Evolutionary conservation across 1,139 yeast species (phyloP).

Genomic region (Geotrichum phurueaensis): DNA sequence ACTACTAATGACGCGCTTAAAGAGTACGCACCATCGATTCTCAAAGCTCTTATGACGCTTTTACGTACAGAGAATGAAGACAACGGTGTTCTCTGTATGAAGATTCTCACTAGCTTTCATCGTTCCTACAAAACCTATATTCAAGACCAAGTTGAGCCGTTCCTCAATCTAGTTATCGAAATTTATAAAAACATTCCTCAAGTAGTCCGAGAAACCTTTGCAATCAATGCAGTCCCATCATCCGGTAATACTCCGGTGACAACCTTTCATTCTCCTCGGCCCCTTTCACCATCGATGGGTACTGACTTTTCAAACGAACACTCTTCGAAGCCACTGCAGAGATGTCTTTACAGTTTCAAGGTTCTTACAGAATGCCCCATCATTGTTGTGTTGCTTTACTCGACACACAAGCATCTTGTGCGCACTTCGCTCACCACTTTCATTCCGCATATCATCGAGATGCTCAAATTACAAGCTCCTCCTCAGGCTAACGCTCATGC

Average conservation of each 20-base stretch:
- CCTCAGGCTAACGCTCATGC: conserved; percentile 67
- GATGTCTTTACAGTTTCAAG: conserved; percentile 76
- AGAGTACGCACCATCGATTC: conserved; percentile 58
- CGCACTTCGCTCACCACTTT: conserved; percentile 67
- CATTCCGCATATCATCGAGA: conserved; percentile 73
- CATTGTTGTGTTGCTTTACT: conserved; percentile 85
- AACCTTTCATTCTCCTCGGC: conserved; percentile 37
- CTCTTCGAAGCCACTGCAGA: conserved; percentile 39
- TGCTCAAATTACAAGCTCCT: conserved; percentile 69
- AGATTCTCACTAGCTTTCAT: conserved; percentile 80
- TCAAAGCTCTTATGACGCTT: conserved; percentile 55
- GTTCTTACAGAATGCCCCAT: conserved; percentile 96
- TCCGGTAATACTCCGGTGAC: conserved; percentile 22
- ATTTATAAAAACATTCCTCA: conserved; percentile 77
- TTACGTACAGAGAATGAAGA: conserved; percentile 84
- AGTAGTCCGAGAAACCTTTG: conserved; percentile 63
- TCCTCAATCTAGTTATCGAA: conserved; percentile 67
- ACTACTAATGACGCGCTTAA: conserved; percentile 79
- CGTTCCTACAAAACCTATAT: conserved; percentile 68
- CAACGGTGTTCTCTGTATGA: conserved; percentile 88
- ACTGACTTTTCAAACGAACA: conserved; percentile 30
- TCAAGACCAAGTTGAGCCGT: conserved; percentile 65
- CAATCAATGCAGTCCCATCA: conserved; percentile 26
- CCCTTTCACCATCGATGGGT: conserved; percentile 42
- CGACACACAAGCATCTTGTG: conserved; percentile 76